Base-by-base conservation (phyloP, 1,284 basidiomycete species). In the Rhodotorula sp. region DNA sequence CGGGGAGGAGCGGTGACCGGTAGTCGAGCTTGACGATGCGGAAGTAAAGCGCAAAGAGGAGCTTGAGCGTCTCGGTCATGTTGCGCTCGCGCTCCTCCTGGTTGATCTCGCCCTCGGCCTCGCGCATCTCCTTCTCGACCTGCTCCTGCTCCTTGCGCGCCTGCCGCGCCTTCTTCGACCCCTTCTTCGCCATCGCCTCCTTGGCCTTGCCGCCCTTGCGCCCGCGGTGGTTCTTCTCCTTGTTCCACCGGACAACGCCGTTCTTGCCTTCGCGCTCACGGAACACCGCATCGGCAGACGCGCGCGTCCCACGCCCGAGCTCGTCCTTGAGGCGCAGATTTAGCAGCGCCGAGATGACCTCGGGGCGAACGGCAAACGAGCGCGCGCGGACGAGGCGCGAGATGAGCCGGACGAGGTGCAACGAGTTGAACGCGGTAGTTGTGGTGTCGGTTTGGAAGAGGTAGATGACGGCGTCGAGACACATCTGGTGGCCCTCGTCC, bases 31-130 rank as follows among this genome's bases (percentile, higher is more conserved):
- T 99, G 76, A 99, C 85, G 78, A 99, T 91, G 75, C 91, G 90
- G 83, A 99, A 99, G 83, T 99, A 99, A 61, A 99, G 86, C 37
- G 96, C 94, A 81, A 99, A 99, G 57, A 99, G 86, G 72, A 99
- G 88, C 83, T 99, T 99, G 75, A 99, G 86, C 63, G 97, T 97
- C 84, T 99, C 97, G 22, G 95, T 99, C 86, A 94, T 93, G 76
- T 88, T 90, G 66, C 85, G 84, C 51, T 90, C 89, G 74, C 92
- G 87, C 80, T 97, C 94, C 83, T 99, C 94, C 78, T 89, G 87
- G 83, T 98, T 91, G 44, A 99, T 90, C 79, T 94, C 92, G 29
- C 94, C 95, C 79, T 93, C 93, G 6, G 97, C 97, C 82, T 96
- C 95, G 60, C 88, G 88, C 84, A 97, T 88, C 82, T 97, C 94